Base-by-base conservation (phyloP, 306 rosid genomes). In the Biancaea sappan region DNA sequence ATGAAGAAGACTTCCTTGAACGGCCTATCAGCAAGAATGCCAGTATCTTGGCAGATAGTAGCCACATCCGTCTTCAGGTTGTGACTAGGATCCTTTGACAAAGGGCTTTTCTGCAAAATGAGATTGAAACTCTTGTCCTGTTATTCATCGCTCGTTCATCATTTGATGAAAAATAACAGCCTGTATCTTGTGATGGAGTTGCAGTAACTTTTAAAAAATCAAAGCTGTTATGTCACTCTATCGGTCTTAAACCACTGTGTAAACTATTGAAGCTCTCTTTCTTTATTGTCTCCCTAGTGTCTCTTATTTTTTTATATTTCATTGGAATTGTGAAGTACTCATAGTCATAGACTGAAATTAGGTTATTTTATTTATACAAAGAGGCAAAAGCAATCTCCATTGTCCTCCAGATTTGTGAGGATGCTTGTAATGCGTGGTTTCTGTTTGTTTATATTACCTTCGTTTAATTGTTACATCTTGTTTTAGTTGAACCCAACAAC, bases 111-210 rank as follows among this genome's bases (percentile, higher is more conserved):
- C 1, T 28, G 19, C 60, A 2, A 31, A 46, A 51, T n/a, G 44
- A 14, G 8, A 5, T 59, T 41, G 50, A 41, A 29, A n/a, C 0
- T 46, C 61, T 56, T 14, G n/a, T 37, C 48, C 6, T 29, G 18
- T 37, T 72, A 50, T 48, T 69, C 13, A 19, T 19, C 21, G 26
- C 6, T 61, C 14, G 3, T 67, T n/a, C 25, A 12, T 60, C 26
- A n/a, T 60, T 60, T n/a, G 22, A 60, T 32, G 66, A 18, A 11
- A 28, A 58, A 14, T 57, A 28, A 15, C 25, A n/a, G 38, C 40
- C 16, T 37, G 25, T 69, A 68, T 48, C 62, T 16, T 37, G 57
- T 61, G 21, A 28, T 8, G 47, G 35, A 19, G 67, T 41, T 77
- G 40, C 38, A 13, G 0, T 28, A 4, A 34, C 46, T 14, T 32